Percentiles rank a stretch among this genome's conserved stretches.
Evolutionary conservation across 1,284 basidiomycete species (phyloP).

Genomic region (Coniferiporia weirii): DNA sequence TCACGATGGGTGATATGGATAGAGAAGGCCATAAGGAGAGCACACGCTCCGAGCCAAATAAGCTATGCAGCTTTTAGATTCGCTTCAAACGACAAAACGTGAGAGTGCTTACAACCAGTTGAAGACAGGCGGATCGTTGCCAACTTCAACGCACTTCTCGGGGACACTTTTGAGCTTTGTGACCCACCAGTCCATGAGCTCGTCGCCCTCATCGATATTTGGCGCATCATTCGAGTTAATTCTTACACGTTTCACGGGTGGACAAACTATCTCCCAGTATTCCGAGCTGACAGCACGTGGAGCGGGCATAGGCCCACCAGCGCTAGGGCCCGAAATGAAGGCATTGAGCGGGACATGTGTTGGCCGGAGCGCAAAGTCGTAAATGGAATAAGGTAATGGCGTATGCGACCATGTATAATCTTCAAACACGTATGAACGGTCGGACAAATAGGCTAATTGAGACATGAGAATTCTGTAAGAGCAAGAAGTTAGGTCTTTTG

Average conservation of each 20-base stretch:
- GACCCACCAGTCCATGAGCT: slow-evolving; percentile 33
- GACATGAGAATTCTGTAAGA: slow-evolving; percentile 8
- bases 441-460: slow-evolving; percentile 24
- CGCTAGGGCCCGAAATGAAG: slow-evolving; percentile 34
- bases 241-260: slow-evolving; percentile 27
- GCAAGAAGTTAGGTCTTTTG: no score
- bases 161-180: slow-evolving; percentile 28
- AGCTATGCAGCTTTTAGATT: background rate
- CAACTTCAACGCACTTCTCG: slow-evolving; percentile 32
- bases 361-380: slow-evolving; percentile 24
- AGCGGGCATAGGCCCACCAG: slow-evolving; percentile 31
- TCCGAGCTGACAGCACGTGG: slow-evolving; percentile 33
- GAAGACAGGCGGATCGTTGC: slow-evolving; percentile 19
- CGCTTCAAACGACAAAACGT: background rate
- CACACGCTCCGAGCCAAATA: background rate
- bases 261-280: slow-evolving; percentile 36
- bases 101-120: slow-evolving; percentile 23
- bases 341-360: slow-evolving; percentile 21
- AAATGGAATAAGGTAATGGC: slow-evolving; percentile 31
- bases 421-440: slow-evolving; percentile 24
- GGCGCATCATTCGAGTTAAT: slow-evolving; percentile 19
- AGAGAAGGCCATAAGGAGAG: background rate
- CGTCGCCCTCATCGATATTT: slow-evolving; percentile 21
- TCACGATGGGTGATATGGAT: slow-evolving; percentile 42
- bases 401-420: slow-evolving; percentile 22